Conservation (phyloP, 148 eudicot species). For the Silene uniflora region DNA sequence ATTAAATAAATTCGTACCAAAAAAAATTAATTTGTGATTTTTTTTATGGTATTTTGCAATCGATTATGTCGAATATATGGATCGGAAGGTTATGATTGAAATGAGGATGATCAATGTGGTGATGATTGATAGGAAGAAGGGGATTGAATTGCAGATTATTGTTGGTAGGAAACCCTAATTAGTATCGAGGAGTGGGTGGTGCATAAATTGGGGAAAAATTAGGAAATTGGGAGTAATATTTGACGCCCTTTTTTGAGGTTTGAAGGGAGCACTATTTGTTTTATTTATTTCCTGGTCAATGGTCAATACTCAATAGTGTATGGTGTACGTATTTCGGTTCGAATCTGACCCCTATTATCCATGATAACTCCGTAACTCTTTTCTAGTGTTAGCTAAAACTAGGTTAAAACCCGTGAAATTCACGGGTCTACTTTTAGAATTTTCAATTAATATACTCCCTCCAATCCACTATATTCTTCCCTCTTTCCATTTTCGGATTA, state of each 20-base stretch:
- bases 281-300: too few species aligned
- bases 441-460: too few species aligned
- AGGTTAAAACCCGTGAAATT: too few species aligned
- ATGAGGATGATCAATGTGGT: background rate
- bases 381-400: too few species aligned
- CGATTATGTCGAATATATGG: background rate
- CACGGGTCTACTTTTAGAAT: too few species aligned
- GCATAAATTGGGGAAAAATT: background rate
- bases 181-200: background rate
- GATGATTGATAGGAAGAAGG: background rate
- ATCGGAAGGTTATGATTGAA: background rate
- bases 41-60: too few species aligned
- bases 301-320: too few species aligned
- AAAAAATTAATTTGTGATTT: background rate
- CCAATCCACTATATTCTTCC: too few species aligned
- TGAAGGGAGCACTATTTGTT: background rate
- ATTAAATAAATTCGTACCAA: background rate
- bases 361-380: too few species aligned
- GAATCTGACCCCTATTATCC: too few species aligned
- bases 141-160: background rate
- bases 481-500: too few species aligned
- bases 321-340: too few species aligned
- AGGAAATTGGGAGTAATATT: background rate
- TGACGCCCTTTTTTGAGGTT: background rate
- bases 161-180: slow-evolving; percentile 15